A percentile compares a stretch with the other conserved stretches of the same genome.
These are phyloP conservation scores for Aspergillus affinis DNA, from an alignment of 495 filamentous ascomycete species.

Conservation along the genomic window DNA sequence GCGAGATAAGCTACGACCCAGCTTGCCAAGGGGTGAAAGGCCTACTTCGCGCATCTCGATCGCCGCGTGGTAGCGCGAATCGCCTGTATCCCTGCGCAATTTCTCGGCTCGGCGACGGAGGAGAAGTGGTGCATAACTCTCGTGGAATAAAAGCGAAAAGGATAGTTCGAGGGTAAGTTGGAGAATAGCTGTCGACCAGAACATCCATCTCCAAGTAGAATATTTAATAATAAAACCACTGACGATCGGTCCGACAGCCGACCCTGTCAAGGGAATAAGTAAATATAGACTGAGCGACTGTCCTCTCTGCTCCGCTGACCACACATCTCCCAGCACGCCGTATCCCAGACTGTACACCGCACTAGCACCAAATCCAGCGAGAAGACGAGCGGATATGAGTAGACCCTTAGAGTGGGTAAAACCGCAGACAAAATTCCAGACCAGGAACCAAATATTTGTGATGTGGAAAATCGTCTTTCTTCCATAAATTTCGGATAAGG, in stretches of 20 bases:
- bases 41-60: not conserved
- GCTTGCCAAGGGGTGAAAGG: constrained; percentile 5
- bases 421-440: constrained; percentile 50
- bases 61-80: not conserved
- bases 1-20: constrained; percentile 39
- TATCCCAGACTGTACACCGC: constrained; percentile 38
- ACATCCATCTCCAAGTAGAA: constrained; percentile 41
- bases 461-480: constrained; percentile 54
- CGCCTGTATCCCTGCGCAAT: not conserved
- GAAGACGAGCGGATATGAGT: constrained; percentile 46
- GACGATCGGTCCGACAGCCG: constrained; percentile 54
- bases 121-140: not conserved
- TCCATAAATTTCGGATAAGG: constrained; percentile 69
- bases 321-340: constrained; percentile 44
- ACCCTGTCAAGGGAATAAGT: constrained; percentile 56
- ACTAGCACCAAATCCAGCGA: constrained; percentile 51
- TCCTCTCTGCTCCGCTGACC: constrained; percentile 52
- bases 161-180: constrained; percentile 11
- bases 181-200: constrained; percentile 39
- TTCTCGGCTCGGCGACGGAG: not conserved
- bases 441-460: constrained; percentile 60
- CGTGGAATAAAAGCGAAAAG: no score
- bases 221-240: no score
- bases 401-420: constrained; percentile 40
- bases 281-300: constrained; percentile 52